Percentiles rank a stretch among this genome's conserved stretches.
phyloP scores from a whole-genome alignment of 2,329 filamentous ascomycete species.

The Beauveria asiatica region DNA sequence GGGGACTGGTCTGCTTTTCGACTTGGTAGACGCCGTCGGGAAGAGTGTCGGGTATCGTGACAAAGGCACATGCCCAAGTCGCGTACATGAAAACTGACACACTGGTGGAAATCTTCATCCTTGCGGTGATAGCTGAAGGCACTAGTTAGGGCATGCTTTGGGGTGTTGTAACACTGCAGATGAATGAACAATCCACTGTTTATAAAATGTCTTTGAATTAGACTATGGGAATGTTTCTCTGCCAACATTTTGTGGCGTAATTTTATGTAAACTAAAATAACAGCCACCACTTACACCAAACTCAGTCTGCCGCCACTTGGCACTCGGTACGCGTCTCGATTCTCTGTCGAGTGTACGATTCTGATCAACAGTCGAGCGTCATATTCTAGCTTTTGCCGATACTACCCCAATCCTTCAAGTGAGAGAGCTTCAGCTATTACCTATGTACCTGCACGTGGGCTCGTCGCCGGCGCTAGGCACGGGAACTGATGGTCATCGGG shows the following conservation, averaged over 20 bases:
- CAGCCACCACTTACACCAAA: too few species aligned
- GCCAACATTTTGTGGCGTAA: too few species aligned
- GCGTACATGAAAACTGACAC: background rate
- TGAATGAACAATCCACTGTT: too few species aligned
- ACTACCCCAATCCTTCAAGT: background rate
- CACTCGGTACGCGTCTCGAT: too few species aligned
- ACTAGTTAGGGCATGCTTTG: too few species aligned
- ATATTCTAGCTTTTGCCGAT: background rate
- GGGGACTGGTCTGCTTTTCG: background rate
- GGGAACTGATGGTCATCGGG: constrained; percentile 2
- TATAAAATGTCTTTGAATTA: too few species aligned
- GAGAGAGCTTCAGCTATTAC: background rate
- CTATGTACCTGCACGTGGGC: background rate
- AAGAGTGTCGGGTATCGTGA: background rate
- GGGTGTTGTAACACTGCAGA: too few species aligned
- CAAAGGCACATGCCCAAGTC: background rate
- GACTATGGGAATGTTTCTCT: too few species aligned
- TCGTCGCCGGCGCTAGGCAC: background rate
- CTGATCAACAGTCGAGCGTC: too few species aligned
- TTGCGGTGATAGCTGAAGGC: background rate
- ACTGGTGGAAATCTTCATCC: background rate
- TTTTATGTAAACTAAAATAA: too few species aligned
- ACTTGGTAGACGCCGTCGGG: background rate
- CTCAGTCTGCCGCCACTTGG: too few species aligned
- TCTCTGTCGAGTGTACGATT: too few species aligned